These are phyloP conservation scores for Morella rubra DNA, from an alignment of 306 rosid species.

Conservation along the genomic window DNA sequence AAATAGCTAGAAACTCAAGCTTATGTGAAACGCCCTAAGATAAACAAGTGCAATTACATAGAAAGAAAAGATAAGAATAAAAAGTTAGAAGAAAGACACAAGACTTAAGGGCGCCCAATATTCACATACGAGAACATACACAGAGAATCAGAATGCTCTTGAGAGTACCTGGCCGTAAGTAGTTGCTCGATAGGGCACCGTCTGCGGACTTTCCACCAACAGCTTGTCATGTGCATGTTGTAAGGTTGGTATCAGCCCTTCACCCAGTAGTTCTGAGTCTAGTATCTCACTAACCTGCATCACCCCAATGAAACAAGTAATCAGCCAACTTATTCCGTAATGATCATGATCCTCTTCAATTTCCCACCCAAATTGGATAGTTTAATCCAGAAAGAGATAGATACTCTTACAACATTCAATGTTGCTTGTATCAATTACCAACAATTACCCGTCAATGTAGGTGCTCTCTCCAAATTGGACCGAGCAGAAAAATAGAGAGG, in stretches of 20 bases:
- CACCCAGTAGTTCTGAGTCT: constrained; percentile 88
- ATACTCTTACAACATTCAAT: no score
- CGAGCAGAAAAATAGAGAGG: no score
- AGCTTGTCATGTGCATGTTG: constrained; percentile 84
- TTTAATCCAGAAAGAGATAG: no score
- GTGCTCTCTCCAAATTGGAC: no score
- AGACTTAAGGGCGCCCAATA: neutral
- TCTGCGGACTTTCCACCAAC: constrained; percentile 65
- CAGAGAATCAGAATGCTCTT: constrained; percentile 14
- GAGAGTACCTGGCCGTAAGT: constrained; percentile 74
- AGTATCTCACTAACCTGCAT: constrained; percentile 92
- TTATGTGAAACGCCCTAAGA: neutral
- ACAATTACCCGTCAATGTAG: no score
- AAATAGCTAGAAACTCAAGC: neutral
- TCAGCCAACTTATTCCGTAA: neutral
- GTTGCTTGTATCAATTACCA: no score
- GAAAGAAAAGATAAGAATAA: neutral
- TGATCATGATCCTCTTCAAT: no score
- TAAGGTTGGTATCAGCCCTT: constrained; percentile 90
- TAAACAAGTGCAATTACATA: neutral
- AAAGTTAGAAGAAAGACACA: neutral
- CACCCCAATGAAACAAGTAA: constrained; percentile 7
- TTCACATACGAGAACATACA: neutral
- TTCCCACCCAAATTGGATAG: no score
- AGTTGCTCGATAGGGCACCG: constrained; percentile 80